Base-by-base conservation (phyloP, 768 basidiomycete genomes). In the Lentinula detonsa region DNA sequence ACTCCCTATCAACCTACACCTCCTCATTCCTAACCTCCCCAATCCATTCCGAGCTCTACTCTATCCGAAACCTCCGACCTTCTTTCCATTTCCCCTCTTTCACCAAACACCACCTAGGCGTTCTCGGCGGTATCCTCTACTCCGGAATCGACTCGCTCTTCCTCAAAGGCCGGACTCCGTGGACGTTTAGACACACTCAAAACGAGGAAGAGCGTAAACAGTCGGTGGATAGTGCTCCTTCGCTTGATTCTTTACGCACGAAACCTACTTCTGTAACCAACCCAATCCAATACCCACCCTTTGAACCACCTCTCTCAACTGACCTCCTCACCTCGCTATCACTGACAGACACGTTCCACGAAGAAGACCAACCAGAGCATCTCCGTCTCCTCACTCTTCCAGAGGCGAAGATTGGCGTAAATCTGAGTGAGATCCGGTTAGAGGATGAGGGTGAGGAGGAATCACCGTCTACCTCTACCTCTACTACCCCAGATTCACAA, bases 311-410 rank as follows among this genome's bases (percentile, higher is more conserved):
- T 6, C 77, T 98, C 13, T 93, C 92, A 5, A 98, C 96, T 33
- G 96, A 98, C 70, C 78, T 99, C 67, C 79, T 98, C 71, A 98
- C 93, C 0, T 90, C 90, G 37, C 82, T 99, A 40, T 81, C 91
- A 2, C 81, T 97, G 48, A 97, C 96, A 6, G 92, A 91, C 0
- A 98, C 96, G 15, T 96, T 96, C 69, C 96, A 98, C 68, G 87
- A 90, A n/a, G 96, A 99, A 71, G 94, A 98, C 71, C 94, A 98
- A 71, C 93, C 89, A 2, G 78, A 93, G 13, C 97, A 99, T 74
- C 78, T 98, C 52, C 81, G 89, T 35, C 84, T 97, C 3, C 74
- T 49, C 67, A 66, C 61, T 66, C 71, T 37, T 58, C 42, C 5
- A 15, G 49, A 57, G 40, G 57, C 18, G 64, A 40, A 72, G 15